phyloP scores from a whole-genome alignment of 441 rosid genomes.

The Metrosideros polymorpha region DNA sequence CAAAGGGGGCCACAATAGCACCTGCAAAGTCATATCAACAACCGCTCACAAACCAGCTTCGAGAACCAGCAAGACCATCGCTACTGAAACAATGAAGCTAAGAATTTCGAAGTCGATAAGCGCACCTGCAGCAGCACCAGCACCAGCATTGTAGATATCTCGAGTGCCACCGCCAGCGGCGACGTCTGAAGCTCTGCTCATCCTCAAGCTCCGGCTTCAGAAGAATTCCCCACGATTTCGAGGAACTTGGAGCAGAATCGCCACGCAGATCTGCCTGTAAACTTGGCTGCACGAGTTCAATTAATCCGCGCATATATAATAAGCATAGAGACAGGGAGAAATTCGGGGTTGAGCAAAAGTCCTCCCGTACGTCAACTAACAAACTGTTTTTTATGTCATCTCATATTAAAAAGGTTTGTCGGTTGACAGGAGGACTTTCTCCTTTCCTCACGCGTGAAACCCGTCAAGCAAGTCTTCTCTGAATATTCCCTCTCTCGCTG shows the following conservation, averaged over 20 bases:
- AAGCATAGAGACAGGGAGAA: not conserved
- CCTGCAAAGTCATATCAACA: conserved; percentile 28
- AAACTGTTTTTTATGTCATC: not conserved
- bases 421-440: not conserved
- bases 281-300: not conserved
- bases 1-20: conserved; percentile 74
- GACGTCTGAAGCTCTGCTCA: conserved; percentile 33
- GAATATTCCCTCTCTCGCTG: not conserved
- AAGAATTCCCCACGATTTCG: conserved; percentile 4
- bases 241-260: conserved; percentile 5
- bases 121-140: conserved; percentile 84
- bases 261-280: conserved; percentile 24
- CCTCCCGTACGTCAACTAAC: not conserved
- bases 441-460: not conserved
- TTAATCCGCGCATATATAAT: not conserved
- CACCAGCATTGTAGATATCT: conserved; percentile 44
- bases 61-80: not conserved
- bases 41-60: not conserved
- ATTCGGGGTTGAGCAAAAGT: not conserved
- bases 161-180: conserved; percentile 24
- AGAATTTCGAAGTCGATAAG: not conserved
- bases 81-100: not conserved
- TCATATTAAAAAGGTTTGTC: not conserved
- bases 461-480: not conserved
- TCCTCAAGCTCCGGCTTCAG: conserved; percentile 13